phyloP scores from a whole-genome alignment of 148 eudicot species.

The Rhododendron williamsianum region DNA sequence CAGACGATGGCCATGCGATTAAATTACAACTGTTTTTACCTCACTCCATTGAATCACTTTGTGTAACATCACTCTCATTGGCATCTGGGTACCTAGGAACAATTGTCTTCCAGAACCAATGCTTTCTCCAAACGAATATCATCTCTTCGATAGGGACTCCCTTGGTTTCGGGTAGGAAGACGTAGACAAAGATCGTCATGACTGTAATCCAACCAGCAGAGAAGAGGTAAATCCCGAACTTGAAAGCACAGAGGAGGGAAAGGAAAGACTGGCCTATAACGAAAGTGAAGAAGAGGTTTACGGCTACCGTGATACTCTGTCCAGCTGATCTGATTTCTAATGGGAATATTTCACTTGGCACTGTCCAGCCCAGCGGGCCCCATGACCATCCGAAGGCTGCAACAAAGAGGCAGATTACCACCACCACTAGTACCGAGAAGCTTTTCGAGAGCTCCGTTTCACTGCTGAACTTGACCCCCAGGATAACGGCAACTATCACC shows the following conservation, averaged over 20 bases:
- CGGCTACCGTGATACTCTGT: constrained; percentile 74
- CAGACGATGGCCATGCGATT: not conserved
- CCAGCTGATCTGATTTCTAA: constrained; percentile 79
- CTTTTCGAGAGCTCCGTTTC: constrained; percentile 44
- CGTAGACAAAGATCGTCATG: constrained; percentile 59
- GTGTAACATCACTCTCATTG: not conserved
- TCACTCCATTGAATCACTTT: not conserved
- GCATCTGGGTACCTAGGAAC: constrained; percentile 20
- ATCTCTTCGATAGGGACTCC: constrained; percentile 78
- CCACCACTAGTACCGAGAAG: constrained; percentile 49
- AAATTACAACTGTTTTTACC: not conserved
- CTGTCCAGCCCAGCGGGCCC: constrained; percentile 91
- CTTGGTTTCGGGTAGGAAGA: constrained; percentile 76
- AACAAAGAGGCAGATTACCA: constrained; percentile 63
- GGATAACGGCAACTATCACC: constrained; percentile 57
- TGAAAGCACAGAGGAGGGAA: constrained; percentile 54
- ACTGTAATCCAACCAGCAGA: constrained; percentile 60
- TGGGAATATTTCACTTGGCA: constrained; percentile 83
- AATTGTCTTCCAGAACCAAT: constrained; percentile 65
- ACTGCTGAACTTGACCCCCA: constrained; percentile 57
- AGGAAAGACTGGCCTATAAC: constrained; percentile 68
- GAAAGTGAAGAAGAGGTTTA: constrained; percentile 72
- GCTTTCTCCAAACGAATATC: constrained; percentile 56
- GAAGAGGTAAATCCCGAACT: constrained; percentile 61
- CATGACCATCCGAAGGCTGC: constrained; percentile 78